Evolutionary conservation across 2,329 filamentous ascomycete genomes (phyloP), one percentile per base, ranked within the genome.

Genomic region (Colletotrichum magnum): DNA sequence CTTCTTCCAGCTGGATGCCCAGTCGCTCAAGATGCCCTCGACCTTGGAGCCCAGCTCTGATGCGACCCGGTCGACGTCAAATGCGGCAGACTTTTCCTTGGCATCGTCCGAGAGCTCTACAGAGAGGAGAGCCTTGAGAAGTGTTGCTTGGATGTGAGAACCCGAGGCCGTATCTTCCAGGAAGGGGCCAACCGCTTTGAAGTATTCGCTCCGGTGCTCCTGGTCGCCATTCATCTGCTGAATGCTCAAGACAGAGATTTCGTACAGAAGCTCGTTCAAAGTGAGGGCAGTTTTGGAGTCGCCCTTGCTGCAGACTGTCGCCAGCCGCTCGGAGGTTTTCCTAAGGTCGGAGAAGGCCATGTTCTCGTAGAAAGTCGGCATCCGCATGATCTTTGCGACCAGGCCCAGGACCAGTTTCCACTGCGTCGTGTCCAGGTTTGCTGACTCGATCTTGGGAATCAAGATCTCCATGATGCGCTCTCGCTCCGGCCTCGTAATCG

Each of bases 291-390:
- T 51, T 12, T 7, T 58, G 2, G 70, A 62, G 63, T 64, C 32
- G 56, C 43, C 57, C 7, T 61, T 32, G 12, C 16, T 50, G 21
- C 62, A 60, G 7, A 58, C 50, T 3, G 59, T 24, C 12, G 71
- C 77, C 66, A 81, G 72, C 6, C 75, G 74, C 45, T 81, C 75
- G 2, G 81, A 80, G 9, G 80, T 70, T 5, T 76, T 74, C 2
- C 79, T 74, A 5, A 82, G 75, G 61, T 82, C 75, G 0, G 74
- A 71, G 58, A 84, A 88, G 1, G 69, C 74, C 78, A 88, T 82
- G 0, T 75, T 79, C 71, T 85, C 78, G 71, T 88, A 86, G 64
- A 87, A 87, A 0, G 85, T 87, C 0, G 86, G 81, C n/a, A 81
- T 80, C 5, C 77, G 75, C 82, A 88, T 86, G 26, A 88, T 75